Evolutionary conservation across 2,329 filamentous ascomycete species (phyloP).

Genomic region (Fusarium sp.): DNA sequence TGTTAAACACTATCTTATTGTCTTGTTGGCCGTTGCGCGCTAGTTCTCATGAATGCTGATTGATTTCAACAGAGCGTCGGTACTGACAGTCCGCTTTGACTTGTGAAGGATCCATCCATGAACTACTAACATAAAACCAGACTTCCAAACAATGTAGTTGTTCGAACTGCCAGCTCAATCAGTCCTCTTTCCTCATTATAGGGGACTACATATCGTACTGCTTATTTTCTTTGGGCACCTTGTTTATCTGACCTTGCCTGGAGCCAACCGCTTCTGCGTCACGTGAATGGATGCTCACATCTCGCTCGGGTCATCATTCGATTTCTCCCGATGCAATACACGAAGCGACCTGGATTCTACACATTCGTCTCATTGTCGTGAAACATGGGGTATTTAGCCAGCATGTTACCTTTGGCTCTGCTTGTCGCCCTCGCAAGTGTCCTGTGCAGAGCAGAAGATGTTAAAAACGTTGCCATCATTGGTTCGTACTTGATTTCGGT

Average conservation of each 20-base stretch:
- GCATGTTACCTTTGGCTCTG: conserved; percentile 24
- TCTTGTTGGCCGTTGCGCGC: background rate
- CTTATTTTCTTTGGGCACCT: background rate
- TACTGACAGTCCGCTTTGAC: background rate
- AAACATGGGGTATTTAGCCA: conserved; percentile 28
- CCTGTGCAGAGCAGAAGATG: conserved; percentile 16
- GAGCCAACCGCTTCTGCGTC: background rate
- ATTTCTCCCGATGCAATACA: background rate
- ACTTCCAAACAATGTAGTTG: background rate
- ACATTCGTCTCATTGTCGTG: background rate
- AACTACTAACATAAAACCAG: background rate
- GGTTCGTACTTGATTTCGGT: conserved; percentile 39
- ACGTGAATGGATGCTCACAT: background rate
- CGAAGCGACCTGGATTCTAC: background rate
- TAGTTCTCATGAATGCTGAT: too few relatives aligned
- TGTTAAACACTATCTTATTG: background rate
- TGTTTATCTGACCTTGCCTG: background rate
- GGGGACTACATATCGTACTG: background rate
- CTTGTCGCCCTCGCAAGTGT: conserved; percentile 25
- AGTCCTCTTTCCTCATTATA: background rate
- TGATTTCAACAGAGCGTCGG: background rate
- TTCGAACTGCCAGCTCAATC: background rate
- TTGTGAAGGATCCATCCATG: background rate
- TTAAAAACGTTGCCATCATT: conserved; percentile 49
- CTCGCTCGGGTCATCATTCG: background rate